A percentile compares a stretch with the other conserved stretches of the same genome.
These are phyloP conservation scores for Fusarium staphyleae DNA, from an alignment of 2,329 filamentous ascomycete genomes.

Conservation along the genomic window DNA sequence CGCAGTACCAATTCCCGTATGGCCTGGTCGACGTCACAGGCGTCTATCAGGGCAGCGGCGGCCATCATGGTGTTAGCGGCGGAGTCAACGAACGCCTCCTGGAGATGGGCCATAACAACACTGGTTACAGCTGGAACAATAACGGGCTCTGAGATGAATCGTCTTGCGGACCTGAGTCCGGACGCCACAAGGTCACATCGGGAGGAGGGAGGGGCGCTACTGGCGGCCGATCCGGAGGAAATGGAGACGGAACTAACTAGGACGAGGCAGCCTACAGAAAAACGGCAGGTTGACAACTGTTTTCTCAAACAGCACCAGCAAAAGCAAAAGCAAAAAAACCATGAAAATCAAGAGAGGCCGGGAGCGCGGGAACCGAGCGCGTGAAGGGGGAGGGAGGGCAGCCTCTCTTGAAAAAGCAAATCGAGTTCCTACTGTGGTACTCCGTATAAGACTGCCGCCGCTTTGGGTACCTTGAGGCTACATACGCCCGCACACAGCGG, in stretches of 20 bases:
- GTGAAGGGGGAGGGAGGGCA: constrained; percentile 14
- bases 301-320: neutral
- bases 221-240: constrained; percentile 15
- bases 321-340: neutral
- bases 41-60: constrained; percentile 34
- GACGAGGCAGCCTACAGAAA: neutral
- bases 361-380: constrained; percentile 4
- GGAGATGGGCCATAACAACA: constrained; percentile 20
- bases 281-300: constrained; percentile 1
- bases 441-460: constrained; percentile 1
- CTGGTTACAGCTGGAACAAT: constrained; percentile 31
- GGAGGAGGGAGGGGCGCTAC: neutral
- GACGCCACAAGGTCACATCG: constrained; percentile 28
- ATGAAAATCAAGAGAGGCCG: neutral
- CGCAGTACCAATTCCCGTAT: constrained; percentile 38
- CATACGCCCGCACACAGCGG: constrained; percentile 1
- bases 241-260: neutral
- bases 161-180: constrained; percentile 8
- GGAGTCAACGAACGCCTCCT: constrained; percentile 35
- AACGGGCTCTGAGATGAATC: constrained; percentile 25
- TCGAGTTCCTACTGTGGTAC: constrained; percentile 6
- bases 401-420: constrained; percentile 15
- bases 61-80: constrained; percentile 19
- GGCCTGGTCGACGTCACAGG: constrained; percentile 39
- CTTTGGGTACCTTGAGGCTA: no score